phyloP scores from a whole-genome alignment of 1,284 basidiomycete species.

The Cutaneotrichosporon spelunceum region DNA sequence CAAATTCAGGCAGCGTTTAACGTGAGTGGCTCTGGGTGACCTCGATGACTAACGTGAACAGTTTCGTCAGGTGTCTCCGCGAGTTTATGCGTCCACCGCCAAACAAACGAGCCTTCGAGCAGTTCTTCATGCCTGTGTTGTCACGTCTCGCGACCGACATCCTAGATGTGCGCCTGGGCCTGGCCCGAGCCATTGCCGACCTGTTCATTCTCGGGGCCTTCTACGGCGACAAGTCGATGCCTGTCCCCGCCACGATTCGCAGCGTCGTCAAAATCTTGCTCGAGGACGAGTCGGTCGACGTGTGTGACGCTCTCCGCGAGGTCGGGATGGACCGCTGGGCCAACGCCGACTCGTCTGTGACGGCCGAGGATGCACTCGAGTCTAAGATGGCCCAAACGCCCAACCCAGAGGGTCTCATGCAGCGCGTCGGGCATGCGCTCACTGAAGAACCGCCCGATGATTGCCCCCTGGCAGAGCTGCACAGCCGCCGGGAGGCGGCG shows the following conservation, averaged over 20 bases:
- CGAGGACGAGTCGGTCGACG: constrained; percentile 41
- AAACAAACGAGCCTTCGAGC: constrained; percentile 55
- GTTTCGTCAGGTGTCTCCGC: constrained; percentile 68
- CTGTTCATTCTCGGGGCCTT: constrained; percentile 43
- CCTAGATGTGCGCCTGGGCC: constrained; percentile 79
- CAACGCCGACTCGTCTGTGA: background rate
- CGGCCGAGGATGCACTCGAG: constrained; percentile 5
- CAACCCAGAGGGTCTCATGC: constrained; percentile 73
- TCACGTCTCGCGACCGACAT: constrained; percentile 65
- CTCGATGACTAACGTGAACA: constrained; percentile 29
- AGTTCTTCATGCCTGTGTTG: constrained; percentile 62
- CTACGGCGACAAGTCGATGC: constrained; percentile 31
- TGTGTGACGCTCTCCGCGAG: constrained; percentile 34
- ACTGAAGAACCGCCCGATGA: background rate
- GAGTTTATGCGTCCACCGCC: constrained; percentile 58
- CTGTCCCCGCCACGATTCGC: constrained; percentile 31
- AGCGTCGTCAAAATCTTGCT: constrained; percentile 30
- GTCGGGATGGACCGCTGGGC: constrained; percentile 32
- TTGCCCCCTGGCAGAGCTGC: background rate
- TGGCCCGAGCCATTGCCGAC: constrained; percentile 57
- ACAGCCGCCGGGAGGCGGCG: constrained; percentile 9
- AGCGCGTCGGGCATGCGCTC: constrained; percentile 65
- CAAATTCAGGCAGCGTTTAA: constrained; percentile 68
- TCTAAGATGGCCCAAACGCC: constrained; percentile 59
- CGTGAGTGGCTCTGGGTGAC: constrained; percentile 54